Evolutionary conservation across 768 basidiomycete genomes (phyloP).

Genomic region (Boletus reticuloceps): DNA sequence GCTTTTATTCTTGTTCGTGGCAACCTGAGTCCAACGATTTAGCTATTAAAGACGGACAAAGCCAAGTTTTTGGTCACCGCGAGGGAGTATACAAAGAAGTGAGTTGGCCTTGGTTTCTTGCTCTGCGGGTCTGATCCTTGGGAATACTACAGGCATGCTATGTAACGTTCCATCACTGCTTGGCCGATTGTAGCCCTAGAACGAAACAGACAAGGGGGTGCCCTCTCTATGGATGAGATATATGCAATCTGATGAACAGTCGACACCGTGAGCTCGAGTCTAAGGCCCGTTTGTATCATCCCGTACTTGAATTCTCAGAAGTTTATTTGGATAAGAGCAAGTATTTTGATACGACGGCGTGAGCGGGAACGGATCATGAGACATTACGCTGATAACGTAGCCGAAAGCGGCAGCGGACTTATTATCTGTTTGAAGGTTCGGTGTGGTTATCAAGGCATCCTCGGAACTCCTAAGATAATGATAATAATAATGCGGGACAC

Average conservation of each 20-base stretch:
- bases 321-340: slow-evolving; percentile 4
- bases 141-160: slow-evolving; percentile 18
- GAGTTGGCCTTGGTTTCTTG: slow-evolving; percentile 14
- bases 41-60: slow-evolving; percentile 79
- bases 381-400: not conserved
- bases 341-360: not conserved
- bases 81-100: slow-evolving; percentile 88
- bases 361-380: slow-evolving; percentile 8
- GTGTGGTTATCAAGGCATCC: not conserved
- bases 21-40: slow-evolving; percentile 1
- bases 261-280: slow-evolving; percentile 4
- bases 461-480: slow-evolving; percentile 2
- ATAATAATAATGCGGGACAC: not conserved
- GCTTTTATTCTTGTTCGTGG: not conserved
- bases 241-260: slow-evolving; percentile 1
- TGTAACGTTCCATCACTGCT: slow-evolving; percentile 7
- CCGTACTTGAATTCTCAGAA: slow-evolving; percentile 6
- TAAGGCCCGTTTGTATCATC: slow-evolving; percentile 6
- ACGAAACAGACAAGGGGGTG: not conserved
- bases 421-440: slow-evolving; percentile 5
- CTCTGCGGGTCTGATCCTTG: slow-evolving; percentile 2
- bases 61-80: slow-evolving; percentile 71
- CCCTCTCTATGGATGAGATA: not conserved
- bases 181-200: slow-evolving; percentile 12
- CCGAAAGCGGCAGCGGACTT: slow-evolving; percentile 18